phyloP scores from a whole-genome alignment of 192 early-diverging fungal genomes.

The Entomortierella beljakovae region DNA sequence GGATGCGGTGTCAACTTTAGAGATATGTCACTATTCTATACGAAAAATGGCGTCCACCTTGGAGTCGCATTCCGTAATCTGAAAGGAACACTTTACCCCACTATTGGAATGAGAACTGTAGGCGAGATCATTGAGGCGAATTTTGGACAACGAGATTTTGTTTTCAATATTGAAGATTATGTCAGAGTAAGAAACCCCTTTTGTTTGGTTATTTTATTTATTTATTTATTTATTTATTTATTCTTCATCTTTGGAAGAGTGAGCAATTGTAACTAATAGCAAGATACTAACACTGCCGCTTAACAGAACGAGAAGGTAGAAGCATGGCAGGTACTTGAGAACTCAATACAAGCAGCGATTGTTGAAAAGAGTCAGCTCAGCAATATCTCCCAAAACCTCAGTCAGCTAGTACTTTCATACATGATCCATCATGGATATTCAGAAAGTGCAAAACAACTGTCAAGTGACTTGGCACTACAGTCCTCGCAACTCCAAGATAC shows the following conservation, averaged over 20 bases:
- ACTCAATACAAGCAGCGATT: constrained; percentile 10
- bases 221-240: neutral
- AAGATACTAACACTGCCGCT: neutral
- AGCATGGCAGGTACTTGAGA: constrained; percentile 56
- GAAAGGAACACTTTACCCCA: constrained; percentile 71
- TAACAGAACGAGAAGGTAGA: constrained; percentile 55
- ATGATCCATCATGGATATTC: constrained; percentile 87
- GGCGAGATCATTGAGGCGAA: constrained; percentile 82
- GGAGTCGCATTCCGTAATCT: constrained; percentile 57
- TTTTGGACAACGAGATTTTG: constrained; percentile 79
- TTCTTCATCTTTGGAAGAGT: neutral
- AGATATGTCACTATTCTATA: constrained; percentile 84
- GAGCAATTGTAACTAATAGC: too few species aligned
- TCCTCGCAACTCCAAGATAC: neutral
- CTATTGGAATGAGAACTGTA: constrained; percentile 78
- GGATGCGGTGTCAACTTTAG: constrained; percentile 94
- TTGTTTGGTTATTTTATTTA: neutral
- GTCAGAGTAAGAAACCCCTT: constrained; percentile 56
- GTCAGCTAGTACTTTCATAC: constrained; percentile 82
- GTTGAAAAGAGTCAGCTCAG: constrained; percentile 17
- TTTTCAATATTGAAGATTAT: constrained; percentile 78
- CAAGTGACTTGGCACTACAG: constrained; percentile 30
- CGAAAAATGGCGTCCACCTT: constrained; percentile 90
- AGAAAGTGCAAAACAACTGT: constrained; percentile 79
- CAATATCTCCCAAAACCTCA: constrained; percentile 49